Conservation (phyloP, 1,284 basidiomycete species). For the Spongispora temasekensis region DNA sequence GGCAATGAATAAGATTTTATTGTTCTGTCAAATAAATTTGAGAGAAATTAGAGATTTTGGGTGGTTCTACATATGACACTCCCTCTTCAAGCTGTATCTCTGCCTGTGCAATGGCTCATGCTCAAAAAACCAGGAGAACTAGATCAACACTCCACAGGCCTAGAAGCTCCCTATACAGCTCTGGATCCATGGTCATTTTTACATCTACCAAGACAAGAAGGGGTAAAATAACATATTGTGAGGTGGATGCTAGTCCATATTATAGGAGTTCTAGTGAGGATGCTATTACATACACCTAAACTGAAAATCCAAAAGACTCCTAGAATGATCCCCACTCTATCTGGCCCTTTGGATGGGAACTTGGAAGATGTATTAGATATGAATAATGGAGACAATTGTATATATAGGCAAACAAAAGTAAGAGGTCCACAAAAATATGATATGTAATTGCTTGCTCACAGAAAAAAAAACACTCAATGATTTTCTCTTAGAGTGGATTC, state of each 20-base stretch:
- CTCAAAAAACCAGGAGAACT: neutral
- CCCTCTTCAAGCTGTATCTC: neutral
- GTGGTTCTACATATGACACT: neutral
- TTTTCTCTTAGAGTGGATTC: conserved; percentile 3
- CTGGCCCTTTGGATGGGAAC: neutral
- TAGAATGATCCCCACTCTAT: neutral
- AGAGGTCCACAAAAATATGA: neutral
- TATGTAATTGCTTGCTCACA: neutral
- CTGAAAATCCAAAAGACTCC: neutral
- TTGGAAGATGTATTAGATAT: neutral
- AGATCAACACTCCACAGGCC: neutral
- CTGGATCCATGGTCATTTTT: conserved; percentile 1
- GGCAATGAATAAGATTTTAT: neutral
- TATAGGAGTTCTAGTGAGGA: neutral
- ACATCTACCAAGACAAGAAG: conserved; percentile 2
- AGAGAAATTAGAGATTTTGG: neutral
- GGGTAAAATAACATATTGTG: neutral
- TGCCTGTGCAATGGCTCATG: neutral
- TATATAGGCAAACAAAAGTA: conserved; percentile 2
- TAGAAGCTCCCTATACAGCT: neutral
- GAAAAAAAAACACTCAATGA: neutral
- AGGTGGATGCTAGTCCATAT: neutral
- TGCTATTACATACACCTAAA: neutral
- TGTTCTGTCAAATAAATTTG: neutral
- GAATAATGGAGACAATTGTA: neutral